Evolutionary conservation across 1,139 yeast species (phyloP), one percentile per base, ranked within the genome.

Genomic region (Hyphopichia khmerensis): DNA sequence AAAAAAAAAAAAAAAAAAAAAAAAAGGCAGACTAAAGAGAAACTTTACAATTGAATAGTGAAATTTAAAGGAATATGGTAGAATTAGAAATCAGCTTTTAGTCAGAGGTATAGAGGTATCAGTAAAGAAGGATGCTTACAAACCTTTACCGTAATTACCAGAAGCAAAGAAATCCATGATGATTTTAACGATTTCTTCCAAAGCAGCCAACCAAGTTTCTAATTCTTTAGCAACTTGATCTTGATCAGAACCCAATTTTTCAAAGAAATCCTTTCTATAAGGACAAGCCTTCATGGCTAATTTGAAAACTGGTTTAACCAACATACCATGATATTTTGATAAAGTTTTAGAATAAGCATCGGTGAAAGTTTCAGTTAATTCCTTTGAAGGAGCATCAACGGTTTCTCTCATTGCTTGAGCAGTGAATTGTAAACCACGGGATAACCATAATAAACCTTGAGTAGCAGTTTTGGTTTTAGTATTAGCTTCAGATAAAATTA

Each of bases 211-310:
- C 96, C 96, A 89, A 30, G 58, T 79, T 45, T 64, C 69, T 57
- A 89, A 74, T 66, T 88, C 91, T 49, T 66, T 71, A 40, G 65
- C 56, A 21, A 90, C 96, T 60, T 77, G 79, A 30, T 69, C 80
- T 61, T 81, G 84, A 60, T 83, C 87, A 21, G 72, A 67, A 40
- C 96, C 96, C 53, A 89, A 76, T 70, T 88, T 89, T 46, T 64
- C 82, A 58, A 88, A 89, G 59, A 89, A 87, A 58, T 83, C 96
- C 63, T 82, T 82, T 70, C 96, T 81, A 68, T 87, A 89, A 27
- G 97, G 97, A 65, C 96, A 88, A 1, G 96, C 95, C 65, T 87
- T 87, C 96, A 89, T 89, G 43, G 96, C 96, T 60, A 90, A 76
- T 75, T 87, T 87, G 77, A 89, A 90, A 46, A 89, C 80, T 23